Evolutionary conservation across 441 rosid species (phyloP).

Genomic region (Pelargonium australe): DNA sequence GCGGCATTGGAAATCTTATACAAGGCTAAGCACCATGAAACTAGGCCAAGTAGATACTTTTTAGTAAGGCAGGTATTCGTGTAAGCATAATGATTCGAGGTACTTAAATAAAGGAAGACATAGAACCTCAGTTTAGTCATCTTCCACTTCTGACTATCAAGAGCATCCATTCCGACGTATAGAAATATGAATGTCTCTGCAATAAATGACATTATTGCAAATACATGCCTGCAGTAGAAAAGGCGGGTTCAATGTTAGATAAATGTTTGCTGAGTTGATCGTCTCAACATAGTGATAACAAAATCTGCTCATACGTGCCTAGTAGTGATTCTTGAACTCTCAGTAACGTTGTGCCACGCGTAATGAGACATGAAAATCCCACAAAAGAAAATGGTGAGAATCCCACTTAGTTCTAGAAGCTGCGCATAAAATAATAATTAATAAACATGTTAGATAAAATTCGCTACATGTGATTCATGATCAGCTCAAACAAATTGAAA

Average conservation of each 20-base stretch:
- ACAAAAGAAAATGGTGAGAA: conserved; percentile 84
- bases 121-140: conserved; percentile 55
- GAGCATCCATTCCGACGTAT: conserved; percentile 90
- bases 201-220: conserved; percentile 79
- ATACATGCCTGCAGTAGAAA: conserved; percentile 52
- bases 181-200: conserved; percentile 90
- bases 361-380: conserved; percentile 86
- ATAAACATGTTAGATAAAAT: neutral
- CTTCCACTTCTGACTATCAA: conserved; percentile 80
- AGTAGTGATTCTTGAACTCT: conserved; percentile 73
- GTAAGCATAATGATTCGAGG: too few relatives aligned
- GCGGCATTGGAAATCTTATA: too few relatives aligned
- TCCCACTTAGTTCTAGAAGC: conserved; percentile 79
- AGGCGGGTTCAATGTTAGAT: neutral
- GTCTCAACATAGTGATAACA: neutral
- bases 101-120: neutral
- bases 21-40: neutral
- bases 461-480: neutral
- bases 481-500: too few relatives aligned
- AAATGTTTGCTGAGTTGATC: neutral
- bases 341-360: conserved; percentile 82
- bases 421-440: conserved; percentile 24
- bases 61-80: neutral
- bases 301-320: conserved; percentile 35
- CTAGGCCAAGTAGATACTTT: neutral